Conservation (phyloP, 164 flowering plant species). For the Nymphaea colorata region DNA sequence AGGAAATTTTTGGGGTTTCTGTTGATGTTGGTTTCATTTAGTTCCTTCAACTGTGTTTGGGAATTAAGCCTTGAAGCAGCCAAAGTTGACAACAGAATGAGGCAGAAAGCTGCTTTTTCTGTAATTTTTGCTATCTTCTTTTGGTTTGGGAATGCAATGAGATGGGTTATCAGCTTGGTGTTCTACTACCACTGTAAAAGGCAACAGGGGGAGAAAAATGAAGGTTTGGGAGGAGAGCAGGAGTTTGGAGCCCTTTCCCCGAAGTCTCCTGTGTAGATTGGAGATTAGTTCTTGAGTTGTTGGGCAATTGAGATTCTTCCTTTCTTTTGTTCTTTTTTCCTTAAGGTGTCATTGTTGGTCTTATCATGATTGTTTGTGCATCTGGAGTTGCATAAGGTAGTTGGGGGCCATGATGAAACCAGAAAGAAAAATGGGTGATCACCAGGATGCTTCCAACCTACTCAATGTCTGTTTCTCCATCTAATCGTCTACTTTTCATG, state of each 20-base stretch:
- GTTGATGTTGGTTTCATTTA: not conserved
- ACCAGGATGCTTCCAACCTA: too few species aligned
- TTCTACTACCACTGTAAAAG: not conserved
- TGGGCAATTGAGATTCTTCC: too few species aligned
- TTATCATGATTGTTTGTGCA: too few species aligned
- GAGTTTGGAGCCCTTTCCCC: not conserved
- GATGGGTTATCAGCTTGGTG: not conserved
- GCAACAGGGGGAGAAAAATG: not conserved
- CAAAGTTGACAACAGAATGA: not conserved
- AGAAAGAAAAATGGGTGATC: too few species aligned
- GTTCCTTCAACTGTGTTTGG: not conserved
- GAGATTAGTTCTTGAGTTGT: too few species aligned
- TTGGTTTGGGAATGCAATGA: not conserved
- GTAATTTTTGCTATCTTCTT: not conserved
- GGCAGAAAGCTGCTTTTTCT: not conserved
- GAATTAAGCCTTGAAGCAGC: not conserved
- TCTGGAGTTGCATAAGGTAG: too few species aligned
- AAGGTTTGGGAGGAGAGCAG: not conserved
- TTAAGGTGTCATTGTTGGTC: too few species aligned
- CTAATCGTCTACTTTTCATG: too few species aligned
- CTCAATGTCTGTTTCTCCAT: too few species aligned
- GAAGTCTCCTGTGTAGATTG: not conserved
- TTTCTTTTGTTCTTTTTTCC: too few species aligned
- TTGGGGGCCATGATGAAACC: too few species aligned
- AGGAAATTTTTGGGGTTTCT: not conserved